Conservation (phyloP, 805 yeast species). For the Debaryomyces hansenii region DNA sequence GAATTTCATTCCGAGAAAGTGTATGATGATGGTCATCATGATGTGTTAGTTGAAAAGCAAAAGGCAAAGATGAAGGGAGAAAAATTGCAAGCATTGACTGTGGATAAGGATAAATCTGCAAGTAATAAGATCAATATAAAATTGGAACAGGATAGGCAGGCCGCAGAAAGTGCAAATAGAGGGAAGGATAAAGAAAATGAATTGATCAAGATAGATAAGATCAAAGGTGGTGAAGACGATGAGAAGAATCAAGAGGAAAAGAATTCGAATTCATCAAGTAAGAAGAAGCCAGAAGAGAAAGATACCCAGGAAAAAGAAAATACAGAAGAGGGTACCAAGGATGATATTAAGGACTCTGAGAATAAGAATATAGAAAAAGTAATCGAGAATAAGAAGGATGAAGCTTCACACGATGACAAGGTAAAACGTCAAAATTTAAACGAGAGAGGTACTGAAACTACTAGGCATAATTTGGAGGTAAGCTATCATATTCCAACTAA, state of each 20-base stretch:
- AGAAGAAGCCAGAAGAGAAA: neutral
- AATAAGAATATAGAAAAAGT: neutral
- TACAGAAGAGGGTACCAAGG: neutral
- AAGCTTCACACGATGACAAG: neutral
- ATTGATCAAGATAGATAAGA: slow-evolving; percentile 1
- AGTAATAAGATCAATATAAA: slow-evolving; percentile 7
- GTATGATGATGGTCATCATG: slow-evolving; percentile 28
- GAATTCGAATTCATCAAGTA: slow-evolving; percentile 3
- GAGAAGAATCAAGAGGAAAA: slow-evolving; percentile 4
- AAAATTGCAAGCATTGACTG: slow-evolving; percentile 7
- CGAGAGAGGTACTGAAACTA: slow-evolving; percentile 14
- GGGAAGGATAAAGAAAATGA: slow-evolving; percentile 7
- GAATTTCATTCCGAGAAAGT: slow-evolving; percentile 25
- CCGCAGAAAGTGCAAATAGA: slow-evolving; percentile 1
- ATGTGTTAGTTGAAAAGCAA: slow-evolving; percentile 6
- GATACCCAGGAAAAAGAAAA: slow-evolving; percentile 2
- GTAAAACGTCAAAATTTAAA: slow-evolving; percentile 3
- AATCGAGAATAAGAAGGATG: neutral
- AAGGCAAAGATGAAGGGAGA: slow-evolving; percentile 5
- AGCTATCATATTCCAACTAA: slow-evolving; percentile 30
- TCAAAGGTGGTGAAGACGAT: slow-evolving; percentile 1
- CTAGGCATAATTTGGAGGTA: slow-evolving; percentile 18
- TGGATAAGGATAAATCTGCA: slow-evolving; percentile 16
- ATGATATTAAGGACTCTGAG: neutral
- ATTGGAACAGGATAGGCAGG: slow-evolving; percentile 2